Evolutionary conservation across 257 asterid genomes (phyloP).

Genomic region (Phtheirospermum japonicum): DNA sequence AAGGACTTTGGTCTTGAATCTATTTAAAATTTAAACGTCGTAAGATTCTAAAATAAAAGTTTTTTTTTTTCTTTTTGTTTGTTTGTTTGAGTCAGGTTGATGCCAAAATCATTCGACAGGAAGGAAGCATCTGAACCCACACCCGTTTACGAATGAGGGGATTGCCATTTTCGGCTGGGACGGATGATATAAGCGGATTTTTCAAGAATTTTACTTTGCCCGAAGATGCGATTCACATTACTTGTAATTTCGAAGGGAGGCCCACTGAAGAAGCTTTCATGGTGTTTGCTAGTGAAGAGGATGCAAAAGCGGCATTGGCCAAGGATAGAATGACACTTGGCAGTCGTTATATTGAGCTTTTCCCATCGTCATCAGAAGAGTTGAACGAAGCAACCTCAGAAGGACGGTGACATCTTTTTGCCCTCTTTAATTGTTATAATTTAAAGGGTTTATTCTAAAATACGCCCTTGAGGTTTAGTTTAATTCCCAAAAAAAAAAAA

Average conservation of each 20-base stretch:
- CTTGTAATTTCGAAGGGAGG: conserved; percentile 59
- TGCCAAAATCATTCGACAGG: conserved; percentile 52
- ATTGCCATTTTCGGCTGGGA: conserved; percentile 90
- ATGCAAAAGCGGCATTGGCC: conserved; percentile 72
- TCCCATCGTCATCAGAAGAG: conserved; percentile 63
- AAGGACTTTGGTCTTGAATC: no score
- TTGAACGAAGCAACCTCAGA: conserved; percentile 53
- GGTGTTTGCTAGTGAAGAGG: conserved; percentile 65
- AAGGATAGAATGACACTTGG: conserved; percentile 95
- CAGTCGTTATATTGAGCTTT: conserved; percentile 79
- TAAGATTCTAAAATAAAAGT: neutral
- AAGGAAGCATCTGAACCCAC: conserved; percentile 61
- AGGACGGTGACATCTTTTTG: conserved; percentile 41
- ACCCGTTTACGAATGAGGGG: conserved; percentile 53
- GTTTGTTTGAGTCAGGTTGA: conserved; percentile 53
- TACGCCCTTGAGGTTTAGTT: neutral
- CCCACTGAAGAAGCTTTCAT: conserved; percentile 92
- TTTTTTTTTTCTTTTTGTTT: neutral
- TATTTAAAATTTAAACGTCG: no score
- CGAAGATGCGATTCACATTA: conserved; percentile 64
- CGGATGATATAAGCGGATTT: conserved; percentile 73
- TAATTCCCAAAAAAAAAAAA: no score
- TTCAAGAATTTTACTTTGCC: conserved; percentile 59
- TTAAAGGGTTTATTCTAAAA: neutral
- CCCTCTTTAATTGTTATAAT: neutral